Base-by-base conservation (phyloP, 2,329 filamentous ascomycete genomes). In the Alternaria triticimaculans region DNA sequence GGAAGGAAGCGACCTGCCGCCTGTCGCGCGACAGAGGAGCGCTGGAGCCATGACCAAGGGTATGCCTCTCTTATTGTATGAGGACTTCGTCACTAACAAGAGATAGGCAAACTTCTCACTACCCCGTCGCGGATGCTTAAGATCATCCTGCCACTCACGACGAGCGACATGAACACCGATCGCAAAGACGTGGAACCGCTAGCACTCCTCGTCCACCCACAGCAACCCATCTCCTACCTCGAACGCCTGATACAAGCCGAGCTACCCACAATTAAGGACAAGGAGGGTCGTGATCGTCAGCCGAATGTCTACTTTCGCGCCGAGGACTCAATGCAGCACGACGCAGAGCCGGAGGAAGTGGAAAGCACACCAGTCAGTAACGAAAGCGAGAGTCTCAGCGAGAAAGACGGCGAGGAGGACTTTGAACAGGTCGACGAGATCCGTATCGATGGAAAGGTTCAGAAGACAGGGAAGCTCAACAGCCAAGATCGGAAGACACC, bases 171-270 rank as follows among this genome's bases (percentile, higher is more conserved):
- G 28, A 86, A 87, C 66, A 81, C 82, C 2, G 87, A 89, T 65
- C 84, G 88, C 60, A 90, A 91, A 79, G 86, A 89, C 51, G 88
- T 95, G n/a, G 92, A 96, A 71, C 93, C 94, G 0, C 84, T 97
- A 12, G 94, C 94, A 1, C 86, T 97, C 0, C 87, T 97, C 3
- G 87, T 97, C 0, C 94, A 97, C 72, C 94, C 94, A 0, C 92
- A 96, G 66, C 94, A 97, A 76, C 94, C 94, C 0, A 85, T 97
- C 4, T 97, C 93, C 9, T 97, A 97, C 78, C 88, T 97, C 45
- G 93, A 97, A 78, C 88, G 93, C 9, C 83, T 97, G 4, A 94
- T 97, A 50, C 94, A 97, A 76, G 91, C 93, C 57, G 94, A 97
- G 79, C 84, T 97, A 0, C 92, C 93, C 0, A 87, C 88, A 0